Percentiles rank a stretch among this genome's conserved stretches.
phyloP scores from a whole-genome alignment of 73 alveolate species.

The Symbiodinium natans region DNA sequence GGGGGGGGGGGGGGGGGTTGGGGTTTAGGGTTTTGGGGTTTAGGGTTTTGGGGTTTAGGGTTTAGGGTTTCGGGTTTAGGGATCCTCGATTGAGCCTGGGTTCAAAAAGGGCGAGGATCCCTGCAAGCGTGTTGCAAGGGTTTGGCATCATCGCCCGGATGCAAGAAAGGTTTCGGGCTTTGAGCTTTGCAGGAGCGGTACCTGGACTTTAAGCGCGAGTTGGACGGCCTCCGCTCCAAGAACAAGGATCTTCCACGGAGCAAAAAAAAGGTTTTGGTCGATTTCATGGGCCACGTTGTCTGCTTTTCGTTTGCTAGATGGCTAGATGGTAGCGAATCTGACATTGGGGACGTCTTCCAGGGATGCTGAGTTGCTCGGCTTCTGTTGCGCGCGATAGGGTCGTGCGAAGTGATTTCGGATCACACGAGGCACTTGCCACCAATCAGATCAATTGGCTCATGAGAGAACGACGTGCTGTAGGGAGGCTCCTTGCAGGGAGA shows the following conservation, averaged over 20 bases:
- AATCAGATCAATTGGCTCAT: too few relatives aligned
- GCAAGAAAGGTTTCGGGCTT: too few relatives aligned
- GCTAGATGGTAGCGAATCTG: neutral
- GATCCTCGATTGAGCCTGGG: too few relatives aligned
- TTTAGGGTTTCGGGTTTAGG: too few relatives aligned
- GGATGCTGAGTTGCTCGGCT: too few relatives aligned
- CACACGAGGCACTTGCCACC: too few relatives aligned
- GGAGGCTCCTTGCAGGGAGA: neutral
- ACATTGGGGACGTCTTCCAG: neutral
- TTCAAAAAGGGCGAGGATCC: too few relatives aligned
- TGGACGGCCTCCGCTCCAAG: constrained; percentile 50
- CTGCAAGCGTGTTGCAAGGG: too few relatives aligned
- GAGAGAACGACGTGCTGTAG: too few relatives aligned
- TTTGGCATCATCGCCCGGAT: too few relatives aligned
- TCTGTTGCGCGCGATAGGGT: too few relatives aligned
- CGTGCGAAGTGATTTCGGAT: too few relatives aligned
- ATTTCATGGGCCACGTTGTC: neutral
- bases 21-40: neutral
- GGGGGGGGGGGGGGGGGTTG: neutral
- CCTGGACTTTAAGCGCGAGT: constrained; percentile 91
- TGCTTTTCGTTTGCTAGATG: neutral
- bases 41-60: neutral
- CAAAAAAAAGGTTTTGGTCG: neutral
- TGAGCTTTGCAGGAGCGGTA: constrained; percentile 82
- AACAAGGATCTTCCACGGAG: neutral